These are phyloP conservation scores for Chytriomyces sp. DNA, from an alignment of 192 early-diverging fungal genomes.

Conservation along the genomic window DNA sequence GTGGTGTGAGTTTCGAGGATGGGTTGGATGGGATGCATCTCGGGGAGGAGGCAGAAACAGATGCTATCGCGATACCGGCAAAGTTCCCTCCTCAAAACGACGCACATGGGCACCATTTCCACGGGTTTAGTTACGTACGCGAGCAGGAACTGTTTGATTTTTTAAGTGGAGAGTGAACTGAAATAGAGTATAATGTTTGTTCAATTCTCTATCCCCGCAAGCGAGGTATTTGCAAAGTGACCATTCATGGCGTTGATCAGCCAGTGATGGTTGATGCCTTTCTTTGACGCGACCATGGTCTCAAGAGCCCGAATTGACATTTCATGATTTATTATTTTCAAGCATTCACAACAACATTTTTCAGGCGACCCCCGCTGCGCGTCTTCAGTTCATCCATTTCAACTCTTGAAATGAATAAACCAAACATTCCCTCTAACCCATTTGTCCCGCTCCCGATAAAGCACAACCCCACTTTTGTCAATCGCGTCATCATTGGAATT, in stretches of 20 bases:
- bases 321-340: constrained; percentile 12
- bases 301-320: background rate
- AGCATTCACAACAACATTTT: constrained; percentile 21
- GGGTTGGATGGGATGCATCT: background rate
- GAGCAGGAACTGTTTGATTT: background rate
- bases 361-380: constrained; percentile 1
- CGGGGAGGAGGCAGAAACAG: background rate
- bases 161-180: no score
- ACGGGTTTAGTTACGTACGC: constrained; percentile 51
- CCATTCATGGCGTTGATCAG: no score
- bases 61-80: background rate
- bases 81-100: background rate
- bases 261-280: no score
- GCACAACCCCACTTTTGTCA: constrained; percentile 20
- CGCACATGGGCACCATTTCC: constrained; percentile 31
- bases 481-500: constrained; percentile 13
- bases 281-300: no score
- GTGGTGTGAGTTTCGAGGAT: background rate
- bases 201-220: no score
- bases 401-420: constrained; percentile 10
- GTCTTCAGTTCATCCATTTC: constrained; percentile 25
- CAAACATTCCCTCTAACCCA: constrained; percentile 8
- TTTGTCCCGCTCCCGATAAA: constrained; percentile 19
- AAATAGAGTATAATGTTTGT: no score
- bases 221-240: no score